Evolutionary conservation across 1,284 basidiomycete genomes (phyloP).

Genomic region (Trichosporon ovoides): DNA sequence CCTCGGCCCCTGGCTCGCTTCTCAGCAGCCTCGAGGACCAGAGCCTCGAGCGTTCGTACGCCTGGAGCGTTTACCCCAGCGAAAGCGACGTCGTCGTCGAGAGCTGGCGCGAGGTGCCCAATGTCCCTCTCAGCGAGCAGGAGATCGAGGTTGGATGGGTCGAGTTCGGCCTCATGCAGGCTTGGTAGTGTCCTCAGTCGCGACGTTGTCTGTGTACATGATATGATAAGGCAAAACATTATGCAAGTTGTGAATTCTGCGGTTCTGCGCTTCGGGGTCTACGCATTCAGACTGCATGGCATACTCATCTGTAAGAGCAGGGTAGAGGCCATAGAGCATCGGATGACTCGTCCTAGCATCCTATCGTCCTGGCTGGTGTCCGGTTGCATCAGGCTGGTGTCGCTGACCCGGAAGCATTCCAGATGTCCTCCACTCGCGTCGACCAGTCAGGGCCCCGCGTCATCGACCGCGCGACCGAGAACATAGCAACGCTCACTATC

Average conservation of each 20-base stretch:
- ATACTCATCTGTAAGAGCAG: too few relatives aligned
- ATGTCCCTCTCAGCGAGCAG: background rate
- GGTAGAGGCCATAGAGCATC: too few relatives aligned
- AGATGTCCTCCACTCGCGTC: background rate
- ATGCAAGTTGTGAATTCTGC: background rate
- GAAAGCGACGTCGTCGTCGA: constrained; percentile 1
- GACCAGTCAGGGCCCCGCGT: background rate
- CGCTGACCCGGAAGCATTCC: background rate
- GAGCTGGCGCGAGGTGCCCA: constrained; percentile 1
- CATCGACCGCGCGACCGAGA: background rate
- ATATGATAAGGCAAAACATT: background rate
- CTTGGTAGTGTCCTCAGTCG: constrained; percentile 1
- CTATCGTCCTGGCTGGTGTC: too few relatives aligned
- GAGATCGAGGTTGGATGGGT: constrained; percentile 9
- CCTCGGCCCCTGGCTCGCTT: background rate
- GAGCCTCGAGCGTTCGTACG: background rate
- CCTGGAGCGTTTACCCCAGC: constrained; percentile 1
- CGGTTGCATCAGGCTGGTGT: too few relatives aligned
- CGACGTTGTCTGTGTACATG: background rate
- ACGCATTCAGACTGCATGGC: too few relatives aligned
- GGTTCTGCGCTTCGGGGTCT: too few relatives aligned
- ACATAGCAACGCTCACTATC: background rate
- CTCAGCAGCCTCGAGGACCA: background rate
- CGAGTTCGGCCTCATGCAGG: constrained; percentile 7
- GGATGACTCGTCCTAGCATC: too few relatives aligned